Percentiles rank a stretch among this genome's conserved stretches.
phyloP scores from a whole-genome alignment of 495 filamentous ascomycete species.

The Hypoxylon perforatum region DNA sequence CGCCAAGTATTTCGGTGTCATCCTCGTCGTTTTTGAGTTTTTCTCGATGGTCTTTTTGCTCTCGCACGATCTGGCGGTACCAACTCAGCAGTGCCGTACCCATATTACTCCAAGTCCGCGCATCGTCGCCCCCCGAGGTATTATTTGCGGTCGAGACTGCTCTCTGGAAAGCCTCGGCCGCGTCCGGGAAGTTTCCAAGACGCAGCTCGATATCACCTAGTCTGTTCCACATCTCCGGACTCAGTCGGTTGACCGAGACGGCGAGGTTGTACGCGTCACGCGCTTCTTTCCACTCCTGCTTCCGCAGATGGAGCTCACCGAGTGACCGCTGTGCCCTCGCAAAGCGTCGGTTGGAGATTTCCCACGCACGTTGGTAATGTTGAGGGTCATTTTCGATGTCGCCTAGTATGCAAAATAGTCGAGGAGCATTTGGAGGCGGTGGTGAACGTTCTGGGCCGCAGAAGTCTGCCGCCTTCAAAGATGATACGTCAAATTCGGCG shows the following conservation, averaged over 20 bases:
- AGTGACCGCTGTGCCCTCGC: constrained; percentile 88
- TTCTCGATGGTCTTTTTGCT: constrained; percentile 47
- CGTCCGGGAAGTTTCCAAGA: constrained; percentile 78
- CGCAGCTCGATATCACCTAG: constrained; percentile 88
- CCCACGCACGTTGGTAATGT: constrained; percentile 89
- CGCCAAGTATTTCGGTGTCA: constrained; percentile 35
- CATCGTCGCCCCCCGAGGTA: constrained; percentile 85
- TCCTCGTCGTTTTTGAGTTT: constrained; percentile 42
- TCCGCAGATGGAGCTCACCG: constrained; percentile 76
- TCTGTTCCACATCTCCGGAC: constrained; percentile 85
- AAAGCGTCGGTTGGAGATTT: constrained; percentile 81
- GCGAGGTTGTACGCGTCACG: constrained; percentile 81
- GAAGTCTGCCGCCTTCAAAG: constrained; percentile 64
- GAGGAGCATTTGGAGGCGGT: constrained; percentile 82
- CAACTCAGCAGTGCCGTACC: constrained; percentile 75
- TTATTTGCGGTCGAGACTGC: constrained; percentile 65
- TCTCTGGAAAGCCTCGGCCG: constrained; percentile 84
- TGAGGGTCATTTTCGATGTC: constrained; percentile 80
- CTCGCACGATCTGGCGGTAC: constrained; percentile 54
- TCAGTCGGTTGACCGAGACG: constrained; percentile 80
- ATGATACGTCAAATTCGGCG: constrained; percentile 57
- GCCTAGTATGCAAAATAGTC: constrained; percentile 92
- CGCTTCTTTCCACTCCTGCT: constrained; percentile 73
- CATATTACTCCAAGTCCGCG: constrained; percentile 93
- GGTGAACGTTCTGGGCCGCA: constrained; percentile 71